Conservation (phyloP, 202 grass and related monocot genomes). For the Schoenoplectus tabernaemontani region DNA sequence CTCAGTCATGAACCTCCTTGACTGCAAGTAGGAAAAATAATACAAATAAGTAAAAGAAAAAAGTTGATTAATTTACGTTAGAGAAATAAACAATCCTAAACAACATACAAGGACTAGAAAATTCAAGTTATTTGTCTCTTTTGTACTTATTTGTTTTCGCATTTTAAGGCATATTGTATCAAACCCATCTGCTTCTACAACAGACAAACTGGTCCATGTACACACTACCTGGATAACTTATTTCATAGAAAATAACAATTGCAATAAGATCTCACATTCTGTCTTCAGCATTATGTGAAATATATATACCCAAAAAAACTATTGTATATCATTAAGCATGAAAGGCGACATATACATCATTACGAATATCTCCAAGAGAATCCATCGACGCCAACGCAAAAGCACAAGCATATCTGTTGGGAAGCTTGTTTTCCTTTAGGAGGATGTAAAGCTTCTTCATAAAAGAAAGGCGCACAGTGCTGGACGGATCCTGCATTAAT, state of each 20-base stretch:
- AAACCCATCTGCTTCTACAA: not conserved
- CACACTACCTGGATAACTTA: not conserved
- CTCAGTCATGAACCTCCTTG: conserved; percentile 51
- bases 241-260: not conserved
- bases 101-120: not conserved
- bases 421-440: conserved; percentile 54
- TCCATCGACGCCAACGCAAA: conserved; percentile 78
- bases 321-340: not conserved
- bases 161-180: not conserved
- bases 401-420: conserved; percentile 80
- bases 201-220: not conserved
- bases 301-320: not conserved
- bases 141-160: not conserved
- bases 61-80: conserved; percentile 2
- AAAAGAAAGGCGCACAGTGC: conserved; percentile 61
- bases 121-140: not conserved
- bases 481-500: conserved; percentile 60
- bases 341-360: conserved; percentile 52
- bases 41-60: conserved; percentile 9
- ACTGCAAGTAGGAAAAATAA: conserved; percentile 33
- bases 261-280: not conserved
- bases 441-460: conserved; percentile 62
- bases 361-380: conserved; percentile 54
- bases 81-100: not conserved
- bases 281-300: conserved; percentile 3